Evolutionary conservation across 2,329 filamentous ascomycete genomes (phyloP).

Genomic region (Diatrype stigma): DNA sequence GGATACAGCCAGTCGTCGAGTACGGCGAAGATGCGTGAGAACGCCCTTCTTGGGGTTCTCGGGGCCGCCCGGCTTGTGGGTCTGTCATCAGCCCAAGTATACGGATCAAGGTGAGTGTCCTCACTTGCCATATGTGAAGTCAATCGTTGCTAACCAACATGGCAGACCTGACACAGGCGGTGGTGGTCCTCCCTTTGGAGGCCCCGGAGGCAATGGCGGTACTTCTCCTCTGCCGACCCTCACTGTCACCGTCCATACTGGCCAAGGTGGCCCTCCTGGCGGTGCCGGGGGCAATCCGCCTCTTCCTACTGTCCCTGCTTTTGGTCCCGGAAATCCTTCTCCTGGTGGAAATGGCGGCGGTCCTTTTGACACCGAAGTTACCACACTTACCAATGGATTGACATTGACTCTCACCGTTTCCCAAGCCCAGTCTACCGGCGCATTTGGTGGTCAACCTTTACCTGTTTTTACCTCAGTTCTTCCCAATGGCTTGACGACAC

Average conservation of each 20-base stretch:
- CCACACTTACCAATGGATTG: background rate
- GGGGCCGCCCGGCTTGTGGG: slow-evolving; percentile 19
- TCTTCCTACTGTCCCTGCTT: background rate
- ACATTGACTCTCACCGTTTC: background rate
- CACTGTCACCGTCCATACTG: background rate
- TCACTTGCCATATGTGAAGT: background rate
- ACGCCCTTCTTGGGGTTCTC: slow-evolving; percentile 22
- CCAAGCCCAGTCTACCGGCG: background rate
- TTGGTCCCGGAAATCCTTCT: slow-evolving; percentile 5
- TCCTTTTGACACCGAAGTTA: background rate
- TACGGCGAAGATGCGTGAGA: slow-evolving; percentile 19
- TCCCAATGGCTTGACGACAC: background rate
- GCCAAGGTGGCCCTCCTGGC: background rate
- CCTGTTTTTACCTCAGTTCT: background rate
- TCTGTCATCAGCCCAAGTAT: slow-evolving; percentile 21
- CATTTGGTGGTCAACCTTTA: background rate
- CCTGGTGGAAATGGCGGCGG: slow-evolving; percentile 4
- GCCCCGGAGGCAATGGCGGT: background rate
- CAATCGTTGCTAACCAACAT: background rate
- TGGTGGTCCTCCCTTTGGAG: background rate
- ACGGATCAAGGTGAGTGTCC: slow-evolving; percentile 21
- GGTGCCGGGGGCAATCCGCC: background rate
- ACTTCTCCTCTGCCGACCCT: background rate
- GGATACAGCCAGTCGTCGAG: slow-evolving; percentile 6
- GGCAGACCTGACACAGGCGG: background rate